Conservation (phyloP, 2,329 filamentous ascomycete species). For the Aureobasidium musti region DNA sequence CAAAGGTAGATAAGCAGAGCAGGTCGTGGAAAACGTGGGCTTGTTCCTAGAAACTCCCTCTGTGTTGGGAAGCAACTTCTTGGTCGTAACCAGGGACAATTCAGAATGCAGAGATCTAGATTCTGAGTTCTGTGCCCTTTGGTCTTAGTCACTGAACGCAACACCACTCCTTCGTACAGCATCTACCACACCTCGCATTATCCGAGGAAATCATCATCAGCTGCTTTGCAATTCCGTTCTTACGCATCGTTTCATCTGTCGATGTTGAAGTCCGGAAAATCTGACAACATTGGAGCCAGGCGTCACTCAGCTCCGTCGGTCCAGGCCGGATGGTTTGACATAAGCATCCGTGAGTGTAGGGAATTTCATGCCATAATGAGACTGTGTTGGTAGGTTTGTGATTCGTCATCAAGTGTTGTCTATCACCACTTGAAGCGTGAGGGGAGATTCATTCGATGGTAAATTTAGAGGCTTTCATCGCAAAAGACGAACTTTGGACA, state of each 20-base stretch:
- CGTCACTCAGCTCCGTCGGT: neutral
- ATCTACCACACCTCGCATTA: too few species aligned
- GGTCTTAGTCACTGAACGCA: too few species aligned
- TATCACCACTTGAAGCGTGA: neutral
- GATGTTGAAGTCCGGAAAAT: too few species aligned
- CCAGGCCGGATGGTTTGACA: neutral
- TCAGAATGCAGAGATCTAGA: too few species aligned
- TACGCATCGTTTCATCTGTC: too few species aligned
- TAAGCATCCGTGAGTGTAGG: neutral
- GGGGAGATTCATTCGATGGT: neutral
- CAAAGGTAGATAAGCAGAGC: neutral
- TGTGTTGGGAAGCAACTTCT: too few species aligned
- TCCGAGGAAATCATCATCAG: too few species aligned
- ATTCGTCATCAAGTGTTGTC: neutral
- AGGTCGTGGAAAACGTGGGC: neutral
- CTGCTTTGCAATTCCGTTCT: too few species aligned
- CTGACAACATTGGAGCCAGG: too few species aligned
- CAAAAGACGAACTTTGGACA: conserved; percentile 20
- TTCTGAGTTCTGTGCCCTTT: too few species aligned
- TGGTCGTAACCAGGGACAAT: too few species aligned
- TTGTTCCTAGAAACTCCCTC: neutral
- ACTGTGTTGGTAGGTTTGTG: neutral
- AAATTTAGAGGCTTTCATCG: neutral
- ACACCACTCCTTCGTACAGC: too few species aligned
- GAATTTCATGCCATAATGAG: neutral